These are phyloP conservation scores for Stachybotrys chartarum DNA, from an alignment of 2,329 filamentous ascomycete species.

Conservation along the genomic window DNA sequence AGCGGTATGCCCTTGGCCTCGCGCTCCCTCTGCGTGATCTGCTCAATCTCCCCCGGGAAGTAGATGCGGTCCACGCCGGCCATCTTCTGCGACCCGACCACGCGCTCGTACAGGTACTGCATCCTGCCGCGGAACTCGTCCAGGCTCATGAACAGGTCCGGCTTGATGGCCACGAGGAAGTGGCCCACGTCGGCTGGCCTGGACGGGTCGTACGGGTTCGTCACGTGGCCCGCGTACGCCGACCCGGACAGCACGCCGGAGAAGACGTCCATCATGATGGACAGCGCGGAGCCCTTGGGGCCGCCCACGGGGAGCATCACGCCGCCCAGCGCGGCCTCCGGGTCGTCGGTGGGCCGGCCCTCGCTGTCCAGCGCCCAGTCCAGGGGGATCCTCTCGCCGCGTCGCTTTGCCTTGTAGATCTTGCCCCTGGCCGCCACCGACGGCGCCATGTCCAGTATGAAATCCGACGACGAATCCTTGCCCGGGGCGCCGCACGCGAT, in stretches of 20 bases:
- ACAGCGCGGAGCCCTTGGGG: slow-evolving; percentile 69
- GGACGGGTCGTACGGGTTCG: slow-evolving; percentile 66
- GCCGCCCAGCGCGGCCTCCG: slow-evolving; percentile 61
- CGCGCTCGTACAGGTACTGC: slow-evolving; percentile 45
- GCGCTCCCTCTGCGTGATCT: slow-evolving; percentile 42
- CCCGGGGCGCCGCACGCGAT: slow-evolving; percentile 71
- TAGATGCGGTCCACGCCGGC: slow-evolving; percentile 51
- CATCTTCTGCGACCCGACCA: slow-evolving; percentile 46
- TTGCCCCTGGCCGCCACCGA: slow-evolving; percentile 64
- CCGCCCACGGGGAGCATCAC: slow-evolving; percentile 85
- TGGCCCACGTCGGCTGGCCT: slow-evolving; percentile 66
- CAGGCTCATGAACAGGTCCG: slow-evolving; percentile 64
- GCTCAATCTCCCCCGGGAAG: slow-evolving; percentile 57
- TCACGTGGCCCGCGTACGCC: slow-evolving; percentile 72
- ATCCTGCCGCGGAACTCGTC: slow-evolving; percentile 62
- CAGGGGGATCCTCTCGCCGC: slow-evolving; percentile 61
- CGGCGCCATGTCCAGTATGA: slow-evolving; percentile 72
- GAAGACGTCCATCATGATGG: slow-evolving; percentile 87
- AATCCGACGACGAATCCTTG: slow-evolving; percentile 40
- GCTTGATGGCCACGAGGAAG: slow-evolving; percentile 65
- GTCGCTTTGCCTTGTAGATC: slow-evolving; percentile 61
- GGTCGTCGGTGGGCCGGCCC: slow-evolving; percentile 64
- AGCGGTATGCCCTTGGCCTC: slow-evolving; percentile 51
- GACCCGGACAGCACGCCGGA: slow-evolving; percentile 71
- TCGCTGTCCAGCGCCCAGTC: slow-evolving; percentile 72